Percentiles rank a stretch among this genome's conserved stretches.
Evolutionary conservation across 768 basidiomycete species (phyloP).

Genomic region (Termitomyces sp.): DNA sequence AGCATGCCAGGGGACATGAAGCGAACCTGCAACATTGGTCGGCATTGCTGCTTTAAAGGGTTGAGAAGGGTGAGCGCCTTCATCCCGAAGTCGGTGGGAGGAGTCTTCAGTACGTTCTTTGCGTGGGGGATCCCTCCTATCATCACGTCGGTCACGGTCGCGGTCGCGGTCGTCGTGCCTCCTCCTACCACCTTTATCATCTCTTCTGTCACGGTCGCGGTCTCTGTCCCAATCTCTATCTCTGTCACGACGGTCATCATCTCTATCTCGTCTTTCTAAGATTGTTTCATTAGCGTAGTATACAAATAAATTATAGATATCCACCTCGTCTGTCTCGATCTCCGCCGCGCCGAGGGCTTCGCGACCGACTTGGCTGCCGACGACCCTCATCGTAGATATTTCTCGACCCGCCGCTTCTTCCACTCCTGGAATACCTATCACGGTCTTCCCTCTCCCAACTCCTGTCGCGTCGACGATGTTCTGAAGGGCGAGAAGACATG

Average conservation of each 20-base stretch:
- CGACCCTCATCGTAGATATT: slow-evolving; percentile 32
- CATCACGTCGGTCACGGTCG: slow-evolving; percentile 18
- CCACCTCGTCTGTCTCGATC: slow-evolving; percentile 33
- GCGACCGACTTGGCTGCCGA: slow-evolving; percentile 43
- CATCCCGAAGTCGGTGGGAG: not conserved
- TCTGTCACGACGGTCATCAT: slow-evolving; percentile 33
- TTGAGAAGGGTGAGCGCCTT: slow-evolving; percentile 11
- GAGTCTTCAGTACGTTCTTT: slow-evolving; percentile 13
- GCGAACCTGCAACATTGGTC: slow-evolving; percentile 3
- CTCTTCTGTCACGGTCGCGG: slow-evolving; percentile 24
- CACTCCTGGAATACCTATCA: slow-evolving; percentile 36
- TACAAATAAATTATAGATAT: not conserved
- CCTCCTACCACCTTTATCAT: slow-evolving; percentile 24
- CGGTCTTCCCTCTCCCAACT: slow-evolving; percentile 60
- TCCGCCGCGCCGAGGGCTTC: slow-evolving; percentile 38
- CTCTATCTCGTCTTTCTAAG: slow-evolving; percentile 34
- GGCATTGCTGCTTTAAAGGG: slow-evolving; percentile 8
- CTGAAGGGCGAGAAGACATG: slow-evolving; percentile 52
- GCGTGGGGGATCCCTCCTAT: slow-evolving; percentile 17
- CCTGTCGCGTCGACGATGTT: slow-evolving; percentile 52
- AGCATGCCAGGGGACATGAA: not conserved
- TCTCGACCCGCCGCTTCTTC: slow-evolving; percentile 27
- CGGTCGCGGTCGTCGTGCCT: slow-evolving; percentile 18
- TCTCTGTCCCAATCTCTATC: slow-evolving; percentile 18
- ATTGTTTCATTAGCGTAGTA: not conserved